Base-by-base conservation (phyloP, 306 rosid species). In the Casuarina glauca region DNA sequence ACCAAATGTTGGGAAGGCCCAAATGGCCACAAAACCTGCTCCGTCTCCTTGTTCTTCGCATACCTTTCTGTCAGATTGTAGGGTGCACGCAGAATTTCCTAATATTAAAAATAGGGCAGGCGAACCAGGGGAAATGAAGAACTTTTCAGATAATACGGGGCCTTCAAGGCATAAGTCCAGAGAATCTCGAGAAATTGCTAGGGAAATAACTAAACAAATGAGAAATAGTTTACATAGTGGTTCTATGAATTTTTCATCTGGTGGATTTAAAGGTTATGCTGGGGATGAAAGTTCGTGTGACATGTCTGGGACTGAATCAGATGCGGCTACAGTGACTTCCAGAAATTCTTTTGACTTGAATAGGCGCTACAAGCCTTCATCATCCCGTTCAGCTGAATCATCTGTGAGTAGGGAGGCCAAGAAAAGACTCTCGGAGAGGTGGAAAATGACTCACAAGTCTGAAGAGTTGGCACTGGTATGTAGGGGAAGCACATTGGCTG, bases 371-470 rank as follows among this genome's bases (percentile, higher is more conserved):
- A 80, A 88, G 82, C 87, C 82, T 46, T 79, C 87, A 49, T 88
- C 93, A 1, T 84, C 89, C 3, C 85, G 69, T 74, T 84, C 90
- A 15, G 79, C 85, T 41, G 93, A 86, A 82, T 89, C 99, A 63
- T 88, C 94, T 38, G 88, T 92, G 69, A 86, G 87, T 82, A 86
- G 91, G 69, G 99, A 95, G 89, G 97, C 97, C 74, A 95, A 93
- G 90, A 88, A 89, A 87, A 95, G 99, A 84, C 86, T 93, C 57
- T 93, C 97, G 13, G 97, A 93, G 74, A 88, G 99, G 84, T 93
- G 99, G 97, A 91, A 86, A 72, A 84, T 89, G 81, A 74, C 95
- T 12, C 93, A 90, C 86, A 88, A 82, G 82, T 85, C 91, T 44
- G 89, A 76, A 63, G 88, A 88, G 70, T 75, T 50, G 76, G 87